These are phyloP conservation scores for Cyclocybe aegerita DNA, from an alignment of 768 basidiomycete species.

Conservation along the genomic window DNA sequence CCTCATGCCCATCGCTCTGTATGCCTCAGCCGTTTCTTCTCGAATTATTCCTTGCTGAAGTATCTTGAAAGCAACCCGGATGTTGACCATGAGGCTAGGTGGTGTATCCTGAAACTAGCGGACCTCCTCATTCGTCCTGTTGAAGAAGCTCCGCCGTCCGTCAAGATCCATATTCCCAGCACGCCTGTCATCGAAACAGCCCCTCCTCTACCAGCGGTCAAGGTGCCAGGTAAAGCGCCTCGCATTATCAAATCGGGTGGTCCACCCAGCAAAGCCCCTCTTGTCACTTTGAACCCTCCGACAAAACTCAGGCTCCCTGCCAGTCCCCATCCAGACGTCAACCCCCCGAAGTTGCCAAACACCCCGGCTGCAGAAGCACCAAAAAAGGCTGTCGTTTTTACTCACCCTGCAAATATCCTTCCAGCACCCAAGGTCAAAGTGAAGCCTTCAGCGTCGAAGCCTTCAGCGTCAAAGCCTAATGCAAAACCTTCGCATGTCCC, in stretches of 20 bases:
- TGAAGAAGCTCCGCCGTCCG: constrained; percentile 83
- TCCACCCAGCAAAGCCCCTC: constrained; percentile 38
- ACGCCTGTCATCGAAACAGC: constrained; percentile 68
- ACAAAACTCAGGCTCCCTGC: constrained; percentile 60
- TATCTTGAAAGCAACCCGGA: constrained; percentile 57
- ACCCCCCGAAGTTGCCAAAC: constrained; percentile 22
- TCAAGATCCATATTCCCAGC: constrained; percentile 75
- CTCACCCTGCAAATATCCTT: constrained; percentile 23
- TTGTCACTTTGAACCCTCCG: constrained; percentile 39
- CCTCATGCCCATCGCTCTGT: constrained; percentile 83
- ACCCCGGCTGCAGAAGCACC: constrained; percentile 30
- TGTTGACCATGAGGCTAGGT: constrained; percentile 85
- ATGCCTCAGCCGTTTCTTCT: constrained; percentile 14
- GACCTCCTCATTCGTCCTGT: constrained; percentile 83
- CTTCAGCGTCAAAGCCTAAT: constrained; percentile 11
- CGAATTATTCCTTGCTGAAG: constrained; percentile 21
- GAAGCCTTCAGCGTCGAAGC: constrained; percentile 21
- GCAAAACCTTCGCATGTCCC: constrained; percentile 50
- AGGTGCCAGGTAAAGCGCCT: constrained; percentile 43
- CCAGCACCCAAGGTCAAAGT: constrained; percentile 11
- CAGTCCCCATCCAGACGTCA: constrained; percentile 27
- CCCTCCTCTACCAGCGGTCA: constrained; percentile 56
- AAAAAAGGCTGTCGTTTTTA: constrained; percentile 37
- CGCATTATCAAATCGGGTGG: constrained; percentile 37
- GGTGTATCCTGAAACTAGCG: constrained; percentile 88